These are phyloP conservation scores for Nemania sp. DNA, from an alignment of 2,329 filamentous ascomycete species.

Conservation along the genomic window DNA sequence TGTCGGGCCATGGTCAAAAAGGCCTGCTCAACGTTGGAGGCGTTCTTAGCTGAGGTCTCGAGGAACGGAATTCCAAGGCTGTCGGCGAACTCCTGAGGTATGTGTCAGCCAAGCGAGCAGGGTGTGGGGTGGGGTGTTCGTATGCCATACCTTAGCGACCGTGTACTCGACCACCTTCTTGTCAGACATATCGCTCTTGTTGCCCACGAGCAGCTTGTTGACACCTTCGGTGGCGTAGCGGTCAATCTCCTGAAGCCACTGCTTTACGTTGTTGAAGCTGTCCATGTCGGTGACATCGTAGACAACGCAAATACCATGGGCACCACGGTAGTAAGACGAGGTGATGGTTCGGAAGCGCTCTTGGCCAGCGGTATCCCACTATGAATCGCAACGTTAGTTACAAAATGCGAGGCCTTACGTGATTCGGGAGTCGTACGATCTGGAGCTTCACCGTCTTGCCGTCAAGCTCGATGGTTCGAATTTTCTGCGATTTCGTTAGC, in stretches of 20 bases:
- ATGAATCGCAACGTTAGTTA: constrained; percentile 50
- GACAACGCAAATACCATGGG: constrained; percentile 99
- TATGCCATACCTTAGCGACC: constrained; percentile 85
- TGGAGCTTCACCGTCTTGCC: constrained; percentile 99
- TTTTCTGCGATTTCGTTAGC: constrained; percentile 76
- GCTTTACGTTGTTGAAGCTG: constrained; percentile 99
- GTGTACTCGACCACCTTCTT: constrained; percentile 99
- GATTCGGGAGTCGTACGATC: constrained; percentile 75
- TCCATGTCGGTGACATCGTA: constrained; percentile 99
- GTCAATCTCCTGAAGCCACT: constrained; percentile 99
- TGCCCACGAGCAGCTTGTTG: constrained; percentile 98
- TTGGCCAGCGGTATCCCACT: constrained; percentile 99
- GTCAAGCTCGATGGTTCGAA: constrained; percentile 98
- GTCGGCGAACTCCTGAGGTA: constrained; percentile 91
- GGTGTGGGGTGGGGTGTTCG: constrained; percentile 17
- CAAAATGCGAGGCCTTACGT: not conserved
- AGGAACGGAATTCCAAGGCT: constrained; percentile 99
- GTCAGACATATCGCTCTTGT: constrained; percentile 99
- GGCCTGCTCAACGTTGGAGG: constrained; percentile 98
- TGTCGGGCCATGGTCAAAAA: constrained; percentile 99
- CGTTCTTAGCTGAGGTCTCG: constrained; percentile 99
- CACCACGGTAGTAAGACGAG: constrained; percentile 98
- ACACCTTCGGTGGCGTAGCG: constrained; percentile 98
- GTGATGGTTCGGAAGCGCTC: constrained; percentile 99
- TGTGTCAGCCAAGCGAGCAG: constrained; percentile 33